Evolutionary conservation across 306 rosid genomes (phyloP), one percentile per base, ranked within the genome.

Genomic region (Notholithocarpus densiflorus): DNA sequence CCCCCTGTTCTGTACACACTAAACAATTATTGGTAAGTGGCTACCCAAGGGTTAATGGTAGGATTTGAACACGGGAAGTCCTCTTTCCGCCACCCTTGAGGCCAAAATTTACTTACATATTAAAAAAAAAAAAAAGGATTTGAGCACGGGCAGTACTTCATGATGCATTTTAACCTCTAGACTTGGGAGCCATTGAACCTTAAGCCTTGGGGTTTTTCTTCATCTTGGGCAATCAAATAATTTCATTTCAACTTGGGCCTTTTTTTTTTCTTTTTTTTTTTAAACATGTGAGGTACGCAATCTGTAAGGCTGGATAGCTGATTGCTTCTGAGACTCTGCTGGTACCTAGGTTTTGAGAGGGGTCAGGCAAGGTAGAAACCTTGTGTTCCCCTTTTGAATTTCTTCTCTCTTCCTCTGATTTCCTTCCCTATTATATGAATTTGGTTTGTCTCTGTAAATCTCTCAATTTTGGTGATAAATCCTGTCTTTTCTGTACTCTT

Each of bases 341-440:
- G 53, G 5, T 48, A 10, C 53, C 53, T 48, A n/a, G 19, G 43
- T 29, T 64, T 64, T 64, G 70, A 34, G 19, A 6, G 24, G 71
- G 3, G 34, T 66, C 14, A 8, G 52, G 17, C 2, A 34, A 32
- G 51, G 26, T 9, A 34, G 52, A 66, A 61, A n/a, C 14, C 26
- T 19, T 9, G 7, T 66, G 51, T 66, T 66, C 48, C 32, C 9
- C 23, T 9, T 53, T 51, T 62, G 15, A 66, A 53, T 79, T 31
- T 64, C 4, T 76, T 32, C 74, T 20, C 69, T 60, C 24, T 31
- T 57, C 77, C 75, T 13, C 53, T 12, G 53, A 48, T 51, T 19
- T 78, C 20, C 56, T 62, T 73, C 19, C 48, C 68, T 29, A 62
- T 84, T 26, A 74, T 74, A 48, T 76, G 55, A 15, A 59, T 75